Evolutionary conservation across 2,329 filamentous ascomycete genomes (phyloP), one percentile per base, ranked within the genome.

Genomic region (Corynespora cassiicola): DNA sequence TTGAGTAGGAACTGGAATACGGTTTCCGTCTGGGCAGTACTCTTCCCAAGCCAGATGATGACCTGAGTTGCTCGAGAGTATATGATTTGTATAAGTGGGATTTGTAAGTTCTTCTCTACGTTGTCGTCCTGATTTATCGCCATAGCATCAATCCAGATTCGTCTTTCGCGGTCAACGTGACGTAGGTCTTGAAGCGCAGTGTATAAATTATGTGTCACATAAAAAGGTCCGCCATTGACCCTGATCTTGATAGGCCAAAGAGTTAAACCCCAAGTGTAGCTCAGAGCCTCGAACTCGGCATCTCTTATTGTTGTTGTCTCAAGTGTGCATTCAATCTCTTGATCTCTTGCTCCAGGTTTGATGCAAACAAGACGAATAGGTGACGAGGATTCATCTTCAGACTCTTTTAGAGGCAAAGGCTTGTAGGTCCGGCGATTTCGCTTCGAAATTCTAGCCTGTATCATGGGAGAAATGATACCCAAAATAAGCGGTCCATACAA

Each of bases 71-170:
- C 40, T 19, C 22, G 31, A 5, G 25, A 22, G 15, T 44, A 50
- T 16, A 50, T 44, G 7, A 44, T 34, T 20, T 33, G 28, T 46
- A 52, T 52, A 29, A 47, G 31, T 8, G 39, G 36, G 6, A 52
- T 36, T 16, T 50, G 48, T 6, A 15, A 21, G 4, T 23, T 27
- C 18, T 41, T 37, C 17, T 52, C 48, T 5, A 9, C 14, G 16
- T 31, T 27, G 12, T 47, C 30, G 3, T 19, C 12, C 18, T 45
- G 37, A 24, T 52, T 43, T 23, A 48, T 48, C 15, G 30, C 33
- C 1, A 39, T 24, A 21, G 24, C 22, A 29, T 39, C 36, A 4
- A 31, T 24, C 36, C 36, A 52, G 3, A 49, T 10, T 7, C 25
- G 6, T 8, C 38, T 26, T 10, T 33, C 34, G 10, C 9, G 28